Base-by-base conservation (phyloP, 345 rosid species). In the Zanthoxylum bungeanum region DNA sequence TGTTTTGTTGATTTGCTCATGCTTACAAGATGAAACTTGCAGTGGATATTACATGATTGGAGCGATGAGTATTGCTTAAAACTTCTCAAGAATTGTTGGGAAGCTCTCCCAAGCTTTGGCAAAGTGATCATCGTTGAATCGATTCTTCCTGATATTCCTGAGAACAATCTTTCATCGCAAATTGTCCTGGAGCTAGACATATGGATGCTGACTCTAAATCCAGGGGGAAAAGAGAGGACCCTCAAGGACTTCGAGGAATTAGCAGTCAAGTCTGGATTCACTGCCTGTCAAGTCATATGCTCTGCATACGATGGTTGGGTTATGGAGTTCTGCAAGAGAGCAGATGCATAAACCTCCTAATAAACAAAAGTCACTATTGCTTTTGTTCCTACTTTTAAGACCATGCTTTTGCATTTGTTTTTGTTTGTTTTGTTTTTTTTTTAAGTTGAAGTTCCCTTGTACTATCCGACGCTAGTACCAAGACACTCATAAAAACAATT, bases 31-130 rank as follows among this genome's bases (percentile, higher is more conserved):
- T n/a, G n/a, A n/a, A 24, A 53, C 58, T 24, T 9, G 3, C 66
- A 82, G 84, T 78, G 82, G 80, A 77, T 84, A 49, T 72, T 84
- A 6, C 85, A 81, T 58, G 81, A 52, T 22, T 82, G 84, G 87
- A 78, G 76, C 9, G 83, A 84, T 14, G 83, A 79, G 61, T 77
- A 69, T 8, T 84, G 90, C 57, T 60, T 73, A 11, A 85, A 75
- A 31, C 76, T 83, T 66, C 84, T 88, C 9, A n/a, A n/a, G n/a
- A n/a, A n/a, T n/a, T n/a, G n/a, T n/a, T n/a, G n/a, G n/a, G n/a
- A n/a, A n/a, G n/a, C n/a, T n/a, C n/a, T n/a, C n/a, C n/a, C n/a
- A n/a, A n/a, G n/a, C n/a, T n/a, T n/a, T n/a, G n/a, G n/a, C 77
- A 70, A 14, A 88, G 83, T 82, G 5, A 82, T 85, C 12, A 39